Base-by-base conservation (phyloP, 2,329 filamentous ascomycete genomes). In the Penicillium thymicola region DNA sequence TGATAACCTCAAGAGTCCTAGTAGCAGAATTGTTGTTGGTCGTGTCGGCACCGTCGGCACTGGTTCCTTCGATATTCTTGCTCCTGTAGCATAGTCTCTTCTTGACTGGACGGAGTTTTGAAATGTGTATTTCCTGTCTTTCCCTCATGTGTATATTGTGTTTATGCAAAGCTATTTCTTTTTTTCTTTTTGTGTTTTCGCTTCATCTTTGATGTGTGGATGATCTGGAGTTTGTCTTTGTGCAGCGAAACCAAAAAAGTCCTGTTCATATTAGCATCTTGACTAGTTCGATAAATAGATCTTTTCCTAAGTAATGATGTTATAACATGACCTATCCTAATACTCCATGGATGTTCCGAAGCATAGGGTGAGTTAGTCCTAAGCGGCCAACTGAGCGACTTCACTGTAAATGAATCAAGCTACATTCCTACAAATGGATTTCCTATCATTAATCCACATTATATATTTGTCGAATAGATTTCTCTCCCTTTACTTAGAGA, bases 61-160 rank as follows among this genome's bases (percentile, higher is more conserved):
- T 1, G 94, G 94, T 38, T 85, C 88, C 21, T 97, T 97, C 75
- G 92, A 97, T 77, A 87, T 99, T 42, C 79, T 97, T 69, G 78
- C 80, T 68, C 76, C 77, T 63, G 75, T 79, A 61, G 75, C 71
- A 66, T 77, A 73, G 62, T 64, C 34, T 48, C 47, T 54, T 48
- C 47, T 54, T 61, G 43, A 42, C 28, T 56, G 51, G 60, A 59
- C 51, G 51, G 60, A 60, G 57, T 59, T 60, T 57, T 56, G 48
- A 37, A 47, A 54, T 61, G 50, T 54, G 54, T 61, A 55, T 60
- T 57, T 62, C 62, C 55, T 59, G 45, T 57, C 32, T 54, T 62
- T 58, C 16, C 58, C 51, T 58, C 49, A 62, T 61, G 60, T 69
- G 65, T 67, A 62, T 64, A 69, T 60, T 66, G 64, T 64, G 59